Conservation (phyloP, 2,329 filamentous ascomycete species). For the Epichloe scottii region DNA sequence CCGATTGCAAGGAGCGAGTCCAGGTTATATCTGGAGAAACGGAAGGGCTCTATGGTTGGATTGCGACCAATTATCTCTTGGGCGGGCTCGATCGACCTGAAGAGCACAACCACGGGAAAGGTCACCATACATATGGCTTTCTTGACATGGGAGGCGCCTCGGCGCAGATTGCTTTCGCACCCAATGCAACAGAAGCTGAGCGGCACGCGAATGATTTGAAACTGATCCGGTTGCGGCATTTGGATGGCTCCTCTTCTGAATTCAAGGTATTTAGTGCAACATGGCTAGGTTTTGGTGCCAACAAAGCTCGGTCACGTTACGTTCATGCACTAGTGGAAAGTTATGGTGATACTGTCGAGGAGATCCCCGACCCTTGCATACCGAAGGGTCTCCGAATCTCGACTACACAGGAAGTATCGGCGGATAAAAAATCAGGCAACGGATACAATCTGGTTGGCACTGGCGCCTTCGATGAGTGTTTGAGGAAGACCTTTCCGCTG, state of each 20-base stretch:
- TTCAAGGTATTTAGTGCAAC: constrained; percentile 91
- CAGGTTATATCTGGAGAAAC: constrained; percentile 94
- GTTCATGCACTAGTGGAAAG: constrained; percentile 62
- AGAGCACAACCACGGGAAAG: constrained; percentile 68
- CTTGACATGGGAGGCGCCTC: constrained; percentile 97
- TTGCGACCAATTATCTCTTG: constrained; percentile 89
- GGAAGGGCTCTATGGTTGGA: constrained; percentile 93
- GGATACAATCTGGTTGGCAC: constrained; percentile 60
- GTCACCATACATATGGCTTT: constrained; percentile 91
- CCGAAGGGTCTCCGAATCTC: constrained; percentile 65
- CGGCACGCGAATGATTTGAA: constrained; percentile 87
- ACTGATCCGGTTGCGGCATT: constrained; percentile 67
- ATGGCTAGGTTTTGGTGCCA: constrained; percentile 95
- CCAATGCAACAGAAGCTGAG: constrained; percentile 78
- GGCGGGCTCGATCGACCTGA: constrained; percentile 75
- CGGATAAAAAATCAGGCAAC: constrained; percentile 17
- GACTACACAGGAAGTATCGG: constrained; percentile 44
- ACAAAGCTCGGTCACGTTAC: constrained; percentile 78
- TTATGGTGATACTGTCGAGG: constrained; percentile 43
- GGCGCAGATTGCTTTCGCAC: constrained; percentile 94
- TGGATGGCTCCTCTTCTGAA: constrained; percentile 67
- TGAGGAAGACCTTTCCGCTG: constrained; percentile 70
- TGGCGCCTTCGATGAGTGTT: constrained; percentile 74
- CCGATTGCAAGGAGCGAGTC: constrained; percentile 81
- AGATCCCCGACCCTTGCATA: constrained; percentile 84